A percentile compares a stretch with the other conserved stretches of the same genome.
phyloP scores from a whole-genome alignment of 768 basidiomycete species.

The Chalciporus pseudorubinellus region DNA sequence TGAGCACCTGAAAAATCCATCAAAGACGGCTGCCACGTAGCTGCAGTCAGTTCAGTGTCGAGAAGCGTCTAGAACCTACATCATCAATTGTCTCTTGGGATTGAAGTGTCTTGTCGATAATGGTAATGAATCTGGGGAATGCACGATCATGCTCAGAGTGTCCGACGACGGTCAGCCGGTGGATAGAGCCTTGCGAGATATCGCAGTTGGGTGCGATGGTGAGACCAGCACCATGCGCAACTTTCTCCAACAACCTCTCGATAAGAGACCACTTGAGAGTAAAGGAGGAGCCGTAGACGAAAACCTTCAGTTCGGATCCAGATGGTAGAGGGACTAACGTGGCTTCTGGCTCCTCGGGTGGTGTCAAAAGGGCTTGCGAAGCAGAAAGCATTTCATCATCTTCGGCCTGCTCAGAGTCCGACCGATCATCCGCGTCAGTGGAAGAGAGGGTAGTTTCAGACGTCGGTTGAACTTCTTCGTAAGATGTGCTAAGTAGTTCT shows the following conservation, averaged over 20 bases:
- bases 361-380: slow-evolving; percentile 26
- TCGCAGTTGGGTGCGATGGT: slow-evolving; percentile 22
- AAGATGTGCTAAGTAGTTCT: slow-evolving; percentile 55
- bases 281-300: slow-evolving; percentile 65
- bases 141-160: slow-evolving; percentile 24
- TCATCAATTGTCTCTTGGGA: slow-evolving; percentile 16
- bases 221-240: slow-evolving; percentile 38
- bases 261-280: slow-evolving; percentile 61
- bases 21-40: slow-evolving; percentile 36
- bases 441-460: slow-evolving; percentile 32
- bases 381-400: slow-evolving; percentile 33
- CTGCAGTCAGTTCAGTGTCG: slow-evolving; percentile 30
- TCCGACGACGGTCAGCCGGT: slow-evolving; percentile 26
- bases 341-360: slow-evolving; percentile 31
- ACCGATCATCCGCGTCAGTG: slow-evolving; percentile 15
- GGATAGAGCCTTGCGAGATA: slow-evolving; percentile 20
- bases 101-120: slow-evolving; percentile 38
- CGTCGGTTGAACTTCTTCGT: slow-evolving; percentile 47
- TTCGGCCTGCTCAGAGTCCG: slow-evolving; percentile 19
- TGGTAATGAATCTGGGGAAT: slow-evolving; percentile 34
- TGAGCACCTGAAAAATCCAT: slow-evolving; percentile 41
- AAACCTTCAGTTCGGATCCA: slow-evolving; percentile 52
- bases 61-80: slow-evolving; percentile 27
- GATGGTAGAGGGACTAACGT: slow-evolving; percentile 18
- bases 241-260: slow-evolving; percentile 56